These are phyloP conservation scores for Fraxinus platypoda DNA, from an alignment of 305 asterid species.

Conservation along the genomic window DNA sequence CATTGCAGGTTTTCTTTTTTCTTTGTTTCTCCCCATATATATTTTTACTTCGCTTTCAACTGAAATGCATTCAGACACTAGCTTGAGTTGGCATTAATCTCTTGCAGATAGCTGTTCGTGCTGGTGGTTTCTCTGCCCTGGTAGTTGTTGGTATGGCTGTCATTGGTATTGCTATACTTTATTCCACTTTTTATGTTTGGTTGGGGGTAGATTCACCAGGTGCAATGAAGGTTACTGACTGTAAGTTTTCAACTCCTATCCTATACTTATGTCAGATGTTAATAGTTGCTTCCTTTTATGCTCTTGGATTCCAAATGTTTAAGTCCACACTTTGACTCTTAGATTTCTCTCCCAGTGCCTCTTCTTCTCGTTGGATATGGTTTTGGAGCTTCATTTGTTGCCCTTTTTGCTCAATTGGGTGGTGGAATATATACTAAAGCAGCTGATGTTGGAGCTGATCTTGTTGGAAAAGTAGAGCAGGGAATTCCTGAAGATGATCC, in stretches of 20 bases:
- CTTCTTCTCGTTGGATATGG: conserved; percentile 99
- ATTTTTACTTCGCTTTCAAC: conserved; percentile 15
- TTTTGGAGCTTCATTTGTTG: conserved; percentile 99
- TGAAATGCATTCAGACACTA: conserved; percentile 21
- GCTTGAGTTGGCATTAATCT: conserved; percentile 26
- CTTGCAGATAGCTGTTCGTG: conserved; percentile 94
- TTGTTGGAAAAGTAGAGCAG: conserved; percentile 98
- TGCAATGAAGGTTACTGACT: conserved; percentile 85
- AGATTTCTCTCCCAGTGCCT: conserved; percentile 61
- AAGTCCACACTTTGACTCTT: conserved; percentile 24
- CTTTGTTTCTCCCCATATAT: background rate
- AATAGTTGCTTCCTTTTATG: conserved; percentile 22
- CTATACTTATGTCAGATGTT: conserved; percentile 13
- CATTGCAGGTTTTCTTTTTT: conserved; percentile 70
- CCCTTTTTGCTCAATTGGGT: conserved; percentile 99
- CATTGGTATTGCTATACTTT: conserved; percentile 83
- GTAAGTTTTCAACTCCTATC: conserved; percentile 53
- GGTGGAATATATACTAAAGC: conserved; percentile 99
- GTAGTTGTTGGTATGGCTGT: conserved; percentile 99
- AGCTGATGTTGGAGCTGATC: conserved; percentile 99
- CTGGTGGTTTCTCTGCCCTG: conserved; percentile 98
- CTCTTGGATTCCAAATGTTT: conserved; percentile 14
- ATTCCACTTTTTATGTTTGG: conserved; percentile 86
- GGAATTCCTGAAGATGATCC: conserved; percentile 99
- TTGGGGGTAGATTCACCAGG: conserved; percentile 89